Base-by-base conservation (phyloP, 2,329 filamentous ascomycete genomes). In the Clonostachys sp. region DNA sequence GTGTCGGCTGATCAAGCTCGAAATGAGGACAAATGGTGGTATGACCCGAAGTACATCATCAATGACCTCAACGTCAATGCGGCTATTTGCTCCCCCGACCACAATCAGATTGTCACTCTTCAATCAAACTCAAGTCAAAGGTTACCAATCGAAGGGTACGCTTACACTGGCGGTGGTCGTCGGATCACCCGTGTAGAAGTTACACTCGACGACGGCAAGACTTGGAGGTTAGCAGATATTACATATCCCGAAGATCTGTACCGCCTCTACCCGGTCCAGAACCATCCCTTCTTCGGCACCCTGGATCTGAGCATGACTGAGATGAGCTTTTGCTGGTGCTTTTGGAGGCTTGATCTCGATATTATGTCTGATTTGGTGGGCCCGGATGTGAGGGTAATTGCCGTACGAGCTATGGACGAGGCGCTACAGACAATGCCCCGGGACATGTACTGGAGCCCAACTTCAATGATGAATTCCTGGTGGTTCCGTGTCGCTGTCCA, bases 381-480 rank as follows among this genome's bases (percentile, higher is more conserved):
- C 12, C 14, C 14, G 12, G 36, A 39, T 12, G 36, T 39, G 7
- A 39, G 17, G 36, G 17, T 39, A 12, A 39, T 39, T 18, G 36
- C 36, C 7, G 36, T 39, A n/a, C 36, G 36, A 18, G 36, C 36
- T 12, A 18, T 39, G 36, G 36, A 39, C 12, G 36, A 39, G 36
- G 44, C 46, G 16, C 44, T 51, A 45, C 48, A 49, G 50, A 44
- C 48, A 12, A 46, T 49, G 40, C 50, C 50, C 20, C 36, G 36
- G 7, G 36, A 39, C 17, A 39, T 39, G 36, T 39, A 39, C 36
- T 39, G 36, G 36, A 39, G 17, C 36, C 14, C 36, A 18, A 39
- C 36, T 5, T 39, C 36, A 7, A 39, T 39, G 36, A 39, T 39
- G 36, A 39, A 39, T 12, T 39, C 36, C 3, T 39, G 36, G 36